Conservation (phyloP, 352 stramenopile genomes). For the Pythium oligandrum region DNA sequence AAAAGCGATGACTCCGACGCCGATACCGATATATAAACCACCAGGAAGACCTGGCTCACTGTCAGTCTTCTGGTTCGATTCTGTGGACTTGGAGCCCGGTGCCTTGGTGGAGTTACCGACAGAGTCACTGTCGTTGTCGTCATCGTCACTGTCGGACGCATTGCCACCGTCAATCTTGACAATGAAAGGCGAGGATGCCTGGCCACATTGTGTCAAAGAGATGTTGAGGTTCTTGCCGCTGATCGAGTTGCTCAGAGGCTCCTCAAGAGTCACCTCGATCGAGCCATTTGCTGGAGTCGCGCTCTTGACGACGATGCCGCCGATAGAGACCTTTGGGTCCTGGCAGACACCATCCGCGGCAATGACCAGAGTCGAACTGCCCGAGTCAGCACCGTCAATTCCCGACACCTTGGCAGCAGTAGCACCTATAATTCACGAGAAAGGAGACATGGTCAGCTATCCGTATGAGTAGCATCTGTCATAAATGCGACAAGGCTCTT, state of each 20-base stretch:
- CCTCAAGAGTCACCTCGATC: slow-evolving; percentile 10
- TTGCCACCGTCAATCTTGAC: slow-evolving; percentile 6
- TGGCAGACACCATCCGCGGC: no score
- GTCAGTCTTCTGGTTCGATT: slow-evolving; percentile 48
- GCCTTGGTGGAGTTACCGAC: no score
- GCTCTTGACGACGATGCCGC: no score
- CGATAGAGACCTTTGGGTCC: no score
- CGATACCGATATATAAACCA: slow-evolving; percentile 66
- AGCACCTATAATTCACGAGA: slow-evolving; percentile 6
- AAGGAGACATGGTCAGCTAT: no score
- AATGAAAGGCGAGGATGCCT: slow-evolving; percentile 3
- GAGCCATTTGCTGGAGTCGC: slow-evolving; percentile 1
- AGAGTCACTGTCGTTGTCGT: neutral
- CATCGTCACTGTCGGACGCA: slow-evolving; percentile 3
- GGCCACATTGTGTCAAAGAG: slow-evolving; percentile 13
- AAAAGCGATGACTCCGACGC: slow-evolving; percentile 56
- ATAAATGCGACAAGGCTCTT: neutral
- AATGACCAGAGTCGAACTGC: slow-evolving; percentile 10
- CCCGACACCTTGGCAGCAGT: slow-evolving; percentile 5
- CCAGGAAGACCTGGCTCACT: slow-evolving; percentile 48
- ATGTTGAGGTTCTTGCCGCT: slow-evolving; percentile 10
- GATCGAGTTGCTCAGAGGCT: slow-evolving; percentile 2
- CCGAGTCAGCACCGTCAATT: slow-evolving; percentile 3
- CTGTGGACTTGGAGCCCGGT: no score
- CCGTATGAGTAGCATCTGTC: no score